phyloP scores from a whole-genome alignment of 257 asterid species.

The Penstemon newberryi region DNA sequence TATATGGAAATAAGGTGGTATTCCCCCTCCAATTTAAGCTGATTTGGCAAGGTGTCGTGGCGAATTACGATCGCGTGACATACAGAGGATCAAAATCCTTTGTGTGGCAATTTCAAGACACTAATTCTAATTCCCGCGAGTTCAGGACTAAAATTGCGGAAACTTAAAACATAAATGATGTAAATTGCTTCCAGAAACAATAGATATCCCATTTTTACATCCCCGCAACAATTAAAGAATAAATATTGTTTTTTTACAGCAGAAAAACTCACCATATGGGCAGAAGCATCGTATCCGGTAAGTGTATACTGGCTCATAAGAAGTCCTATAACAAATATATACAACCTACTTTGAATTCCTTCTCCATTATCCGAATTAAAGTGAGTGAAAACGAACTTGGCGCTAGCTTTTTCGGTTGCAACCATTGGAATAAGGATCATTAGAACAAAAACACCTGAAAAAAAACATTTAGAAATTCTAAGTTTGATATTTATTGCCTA shows the following conservation, averaged over 20 bases:
- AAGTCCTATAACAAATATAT: conserved; percentile 85
- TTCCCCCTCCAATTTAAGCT: no score
- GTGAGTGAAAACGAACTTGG: conserved; percentile 78
- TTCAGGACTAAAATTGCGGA: no score
- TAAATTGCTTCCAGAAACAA: no score
- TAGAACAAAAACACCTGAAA: conserved; percentile 86
- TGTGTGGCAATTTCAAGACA: no score
- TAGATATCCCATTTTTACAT: no score
- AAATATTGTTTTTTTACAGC: background rate
- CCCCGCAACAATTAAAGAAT: background rate
- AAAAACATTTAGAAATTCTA: conserved; percentile 12
- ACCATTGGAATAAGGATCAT: conserved; percentile 82
- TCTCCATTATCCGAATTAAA: conserved; percentile 76
- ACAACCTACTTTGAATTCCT: conserved; percentile 61
- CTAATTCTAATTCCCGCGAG: no score
- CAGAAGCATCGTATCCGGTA: conserved; percentile 93
- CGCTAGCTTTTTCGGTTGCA: conserved; percentile 75
- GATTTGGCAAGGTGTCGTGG: no score
- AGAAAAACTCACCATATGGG: conserved; percentile 77
- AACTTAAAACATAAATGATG: no score
- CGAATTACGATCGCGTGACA: no score
- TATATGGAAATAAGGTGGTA: no score
- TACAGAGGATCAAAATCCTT: no score
- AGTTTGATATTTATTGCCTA: background rate
- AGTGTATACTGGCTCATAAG: conserved; percentile 95